Base-by-base conservation (phyloP, 352 stramenopile genomes). In the Sclerospora graminicola region DNA sequence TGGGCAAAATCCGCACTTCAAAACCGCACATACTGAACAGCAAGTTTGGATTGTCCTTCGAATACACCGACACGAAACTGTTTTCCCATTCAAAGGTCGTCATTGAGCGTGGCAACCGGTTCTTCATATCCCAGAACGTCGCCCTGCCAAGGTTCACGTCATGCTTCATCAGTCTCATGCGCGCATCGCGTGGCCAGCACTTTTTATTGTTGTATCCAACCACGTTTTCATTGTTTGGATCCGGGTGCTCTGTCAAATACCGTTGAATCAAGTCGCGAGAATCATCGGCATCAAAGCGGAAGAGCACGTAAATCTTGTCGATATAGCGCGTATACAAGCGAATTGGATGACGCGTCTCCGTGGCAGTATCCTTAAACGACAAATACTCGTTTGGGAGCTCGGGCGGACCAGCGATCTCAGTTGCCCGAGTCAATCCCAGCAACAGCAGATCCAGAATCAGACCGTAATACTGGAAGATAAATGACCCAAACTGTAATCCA, bases 171-270 rank as follows among this genome's bases (percentile, higher is more conserved):
- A 99, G 63, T 14, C 97, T 85, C 97, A 99, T 99, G 27, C 97
- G 85, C 27, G 94, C 96, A 63, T 99, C 97, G 37, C 97, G 84
- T 20, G 97, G 96, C 97, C 97, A 99, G 62, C 97, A 99, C 60
- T 98, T 99, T 63, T 99, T 99, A 76, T 99, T 99, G 59, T 98
- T 97, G 76, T 99, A 99, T 1, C 97, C 96, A 24, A 99, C 96
- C 31, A 98, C 91, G 56, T 99, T 99, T 55, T 99, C 96, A 67
- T 99, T 99, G 71, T 99, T 99, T 8, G 97, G 97, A 66, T 99
- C 97, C 15, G 97, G 97, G 55, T 99, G 94, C 61, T 99, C 97
- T 9, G 97, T 99, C 43, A 99, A 70, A 61, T 98, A 99, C 1
- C 96, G 81, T 69, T 99, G 97, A 48, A 99, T 99, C 30, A 99